A percentile compares a stretch with the other conserved stretches of the same genome.
phyloP scores from a whole-genome alignment of 1,139 yeast genomes.

The Lodderomyces elongisporus region DNA sequence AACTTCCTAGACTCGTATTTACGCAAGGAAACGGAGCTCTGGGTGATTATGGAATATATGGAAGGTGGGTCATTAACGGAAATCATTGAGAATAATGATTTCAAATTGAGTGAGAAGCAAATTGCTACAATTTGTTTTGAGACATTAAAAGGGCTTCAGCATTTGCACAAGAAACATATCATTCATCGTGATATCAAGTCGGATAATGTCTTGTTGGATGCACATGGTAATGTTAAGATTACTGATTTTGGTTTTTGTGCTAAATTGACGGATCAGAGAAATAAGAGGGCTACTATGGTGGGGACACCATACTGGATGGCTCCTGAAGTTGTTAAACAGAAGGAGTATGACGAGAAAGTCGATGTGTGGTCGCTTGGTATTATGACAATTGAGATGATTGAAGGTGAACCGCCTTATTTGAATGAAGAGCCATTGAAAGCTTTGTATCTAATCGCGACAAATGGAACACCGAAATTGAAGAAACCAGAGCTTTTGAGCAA shows the following conservation, averaged over 20 bases:
- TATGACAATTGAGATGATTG: slow-evolving; percentile 98
- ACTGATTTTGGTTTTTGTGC: slow-evolving; percentile 99
- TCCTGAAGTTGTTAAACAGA: slow-evolving; percentile 95
- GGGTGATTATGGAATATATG: slow-evolving; percentile 97
- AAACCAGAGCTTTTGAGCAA: slow-evolving; percentile 76
- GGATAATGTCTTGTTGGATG: slow-evolving; percentile 85
- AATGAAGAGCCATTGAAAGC: slow-evolving; percentile 78
- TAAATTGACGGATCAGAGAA: slow-evolving; percentile 84
- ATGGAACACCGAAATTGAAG: slow-evolving; percentile 93
- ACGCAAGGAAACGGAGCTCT: slow-evolving; percentile 45
- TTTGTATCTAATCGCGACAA: slow-evolving; percentile 81
- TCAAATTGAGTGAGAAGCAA: slow-evolving; percentile 63
- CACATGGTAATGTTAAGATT: slow-evolving; percentile 85
- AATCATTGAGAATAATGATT: slow-evolving; percentile 77
- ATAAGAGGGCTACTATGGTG: slow-evolving; percentile 96
- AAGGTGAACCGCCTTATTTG: slow-evolving; percentile 95
- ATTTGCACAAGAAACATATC: slow-evolving; percentile 83
- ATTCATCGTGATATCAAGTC: slow-evolving; percentile 96
- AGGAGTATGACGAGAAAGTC: slow-evolving; percentile 93
- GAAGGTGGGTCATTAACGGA: slow-evolving; percentile 79
- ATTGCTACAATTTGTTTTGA: slow-evolving; percentile 89
- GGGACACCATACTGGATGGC: slow-evolving; percentile 99
- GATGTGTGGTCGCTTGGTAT: slow-evolving; percentile 98
- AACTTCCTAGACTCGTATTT: slow-evolving; percentile 44
- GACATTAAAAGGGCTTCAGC: slow-evolving; percentile 87